Evolutionary conservation across 1,284 basidiomycete species (phyloP).

Genomic region (Marasmius fiardii): DNA sequence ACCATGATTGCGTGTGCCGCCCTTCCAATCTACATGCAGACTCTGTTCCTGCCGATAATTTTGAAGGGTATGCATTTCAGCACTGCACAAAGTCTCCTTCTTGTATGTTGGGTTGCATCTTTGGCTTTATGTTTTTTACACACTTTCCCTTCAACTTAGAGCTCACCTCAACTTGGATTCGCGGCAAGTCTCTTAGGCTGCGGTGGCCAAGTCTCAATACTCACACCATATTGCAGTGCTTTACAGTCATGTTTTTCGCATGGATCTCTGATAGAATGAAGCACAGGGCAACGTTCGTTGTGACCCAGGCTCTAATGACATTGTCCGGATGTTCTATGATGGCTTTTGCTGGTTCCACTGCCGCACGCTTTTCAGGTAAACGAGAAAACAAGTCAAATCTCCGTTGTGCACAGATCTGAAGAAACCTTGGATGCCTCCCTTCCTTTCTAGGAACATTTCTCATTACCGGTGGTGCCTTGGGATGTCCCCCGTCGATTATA

Average conservation of each 20-base stretch:
- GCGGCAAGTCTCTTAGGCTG: slow-evolving; percentile 5
- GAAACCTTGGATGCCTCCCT: too few species aligned
- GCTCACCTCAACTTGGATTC: not conserved
- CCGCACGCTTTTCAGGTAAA: slow-evolving; percentile 37
- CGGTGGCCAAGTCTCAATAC: slow-evolving; percentile 13
- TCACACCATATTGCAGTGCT: slow-evolving; percentile 18
- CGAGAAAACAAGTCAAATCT: slow-evolving; percentile 13
- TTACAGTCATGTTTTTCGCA: slow-evolving; percentile 34
- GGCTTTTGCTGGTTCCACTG: slow-evolving; percentile 33
- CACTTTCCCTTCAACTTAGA: not conserved
- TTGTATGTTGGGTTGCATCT: slow-evolving; percentile 20
- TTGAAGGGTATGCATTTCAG: slow-evolving; percentile 34
- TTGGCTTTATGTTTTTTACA: not conserved
- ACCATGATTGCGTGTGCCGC: slow-evolving; percentile 39
- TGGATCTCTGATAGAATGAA: slow-evolving; percentile 37
- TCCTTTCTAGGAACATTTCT: slow-evolving; percentile 30
- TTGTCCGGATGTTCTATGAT: slow-evolving; percentile 32
- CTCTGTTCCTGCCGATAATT: slow-evolving; percentile 41
- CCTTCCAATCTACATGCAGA: slow-evolving; percentile 36
- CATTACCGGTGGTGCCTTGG: slow-evolving; percentile 35
- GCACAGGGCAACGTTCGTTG: slow-evolving; percentile 38
- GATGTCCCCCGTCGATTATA: slow-evolving; percentile 36
- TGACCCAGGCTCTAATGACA: slow-evolving; percentile 31
- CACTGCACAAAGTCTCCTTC: slow-evolving; percentile 26
- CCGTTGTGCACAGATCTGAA: too few species aligned